Evolutionary conservation across 2,329 filamentous ascomycete genomes (phyloP).

Genomic region (Sarocladium kiliense): DNA sequence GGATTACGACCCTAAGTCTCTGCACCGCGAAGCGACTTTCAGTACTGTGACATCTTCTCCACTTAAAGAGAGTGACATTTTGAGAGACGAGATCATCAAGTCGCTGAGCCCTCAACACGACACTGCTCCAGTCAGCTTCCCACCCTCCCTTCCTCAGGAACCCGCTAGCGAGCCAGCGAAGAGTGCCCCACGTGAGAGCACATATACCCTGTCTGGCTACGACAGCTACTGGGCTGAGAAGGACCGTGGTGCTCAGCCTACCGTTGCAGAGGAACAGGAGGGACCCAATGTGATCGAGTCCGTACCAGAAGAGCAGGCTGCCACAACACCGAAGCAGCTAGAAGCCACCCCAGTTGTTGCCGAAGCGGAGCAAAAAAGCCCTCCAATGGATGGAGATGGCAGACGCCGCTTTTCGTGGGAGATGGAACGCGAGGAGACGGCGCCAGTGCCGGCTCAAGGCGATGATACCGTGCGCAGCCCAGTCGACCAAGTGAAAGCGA

Average conservation of each 20-base stretch:
- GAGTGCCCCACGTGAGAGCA: conserved; percentile 41
- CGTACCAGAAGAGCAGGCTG: background rate
- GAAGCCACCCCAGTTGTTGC: conserved; percentile 8
- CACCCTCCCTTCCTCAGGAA: background rate
- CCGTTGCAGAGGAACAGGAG: background rate
- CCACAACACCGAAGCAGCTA: background rate
- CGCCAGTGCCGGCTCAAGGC: background rate
- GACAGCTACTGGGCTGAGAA: conserved; percentile 58
- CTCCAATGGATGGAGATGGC: conserved; percentile 8
- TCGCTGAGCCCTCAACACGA: conserved; percentile 49
- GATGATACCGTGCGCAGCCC: background rate
- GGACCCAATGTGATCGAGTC: background rate
- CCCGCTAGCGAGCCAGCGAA: background rate
- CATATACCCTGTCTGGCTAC: conserved; percentile 60
- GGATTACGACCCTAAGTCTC: conserved; percentile 28
- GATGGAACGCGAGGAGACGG: conserved; percentile 16
- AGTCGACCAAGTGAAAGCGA: background rate
- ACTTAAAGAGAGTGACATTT: conserved; percentile 63
- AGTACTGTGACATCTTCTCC: conserved; percentile 48
- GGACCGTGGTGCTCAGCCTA: background rate
- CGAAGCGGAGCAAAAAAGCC: conserved; percentile 6
- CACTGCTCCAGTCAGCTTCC: background rate
- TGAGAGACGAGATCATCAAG: conserved; percentile 70
- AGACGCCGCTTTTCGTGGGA: conserved; percentile 35
- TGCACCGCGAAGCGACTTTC: conserved; percentile 38